Evolutionary conservation across 192 early-diverging fungal genomes (phyloP), one percentile per base, ranked within the genome.

Genomic region (Backusella mclennaniae): DNA sequence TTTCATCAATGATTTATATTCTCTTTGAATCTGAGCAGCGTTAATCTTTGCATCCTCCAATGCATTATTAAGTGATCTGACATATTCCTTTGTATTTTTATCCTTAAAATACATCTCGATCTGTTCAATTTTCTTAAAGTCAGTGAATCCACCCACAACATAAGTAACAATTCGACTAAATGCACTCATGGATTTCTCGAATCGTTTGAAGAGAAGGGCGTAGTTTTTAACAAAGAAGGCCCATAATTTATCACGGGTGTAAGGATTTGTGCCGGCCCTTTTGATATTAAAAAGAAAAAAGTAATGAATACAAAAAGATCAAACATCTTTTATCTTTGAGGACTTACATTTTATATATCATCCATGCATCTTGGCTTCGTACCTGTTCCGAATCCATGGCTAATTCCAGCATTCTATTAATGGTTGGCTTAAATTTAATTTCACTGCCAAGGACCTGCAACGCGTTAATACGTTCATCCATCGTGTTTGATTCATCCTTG

Each of bases 41-140:
- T 89, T 89, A 42, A 88, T 83, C 38, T 90, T 85, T 73, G 91
- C 87, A 70, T 85, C 85, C 74, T 95, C 94, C 38, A 95, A 75
- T 36, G 87, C 88, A 85, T 93, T 91, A 42, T 90, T 89, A 46
- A 95, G 78, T 5, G 92, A 85, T 68, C 91, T 86, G 11, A 82
- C 81, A 75, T 91, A 91, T 42, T 91, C 89, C 66, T 85, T 78
- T 26, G 86, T 85, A n/a, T 90, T 87, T 77, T 91, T 87, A 69
- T 86, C 84, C 59, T 84, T 81, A 41, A 95, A 91, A 59, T 90
- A 90, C 9, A 77, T 66, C 41, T 90, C 90, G 67, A 92, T 83
- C 75, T 93, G 89, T 76, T 83, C 84, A 73, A 92, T 87, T 39
- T 86, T 87, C 0, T 88, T 88, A 17, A 87, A 68, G 46, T 76